Evolutionary conservation across 2,329 filamentous ascomycete genomes (phyloP).

Genomic region (Elsinoe batatas): DNA sequence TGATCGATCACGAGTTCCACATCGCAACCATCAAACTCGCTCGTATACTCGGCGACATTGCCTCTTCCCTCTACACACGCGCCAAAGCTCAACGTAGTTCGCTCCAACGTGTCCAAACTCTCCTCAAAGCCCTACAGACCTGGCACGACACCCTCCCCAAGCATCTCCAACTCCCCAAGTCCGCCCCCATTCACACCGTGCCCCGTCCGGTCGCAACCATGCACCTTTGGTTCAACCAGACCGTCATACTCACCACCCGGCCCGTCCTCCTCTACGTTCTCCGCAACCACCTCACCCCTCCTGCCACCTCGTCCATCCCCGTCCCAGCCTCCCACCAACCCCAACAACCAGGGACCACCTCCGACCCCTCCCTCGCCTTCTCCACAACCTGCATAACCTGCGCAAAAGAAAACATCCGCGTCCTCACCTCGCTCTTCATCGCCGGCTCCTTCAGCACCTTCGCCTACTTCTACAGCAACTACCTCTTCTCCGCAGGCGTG

Average conservation of each 20-base stretch:
- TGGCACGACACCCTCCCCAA: slow-evolving; percentile 30
- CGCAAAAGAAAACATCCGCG: slow-evolving; percentile 35
- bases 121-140: slow-evolving; percentile 28
- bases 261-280: slow-evolving; percentile 28
- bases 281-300: slow-evolving; percentile 17
- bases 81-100: slow-evolving; percentile 24
- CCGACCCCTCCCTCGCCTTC: slow-evolving; percentile 16
- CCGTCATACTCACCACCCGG: slow-evolving; percentile 26
- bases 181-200: slow-evolving; percentile 18
- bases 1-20: slow-evolving; percentile 32
- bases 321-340: slow-evolving; percentile 5
- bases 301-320: too few species aligned
- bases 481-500: slow-evolving; percentile 38
- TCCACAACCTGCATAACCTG: slow-evolving; percentile 34
- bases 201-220: slow-evolving; percentile 26
- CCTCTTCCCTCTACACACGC: slow-evolving; percentile 24
- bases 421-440: slow-evolving; percentile 38
- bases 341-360: too few species aligned
- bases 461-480: slow-evolving; percentile 40
- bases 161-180: slow-evolving; percentile 26
- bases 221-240: slow-evolving; percentile 28
- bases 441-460: slow-evolving; percentile 39
- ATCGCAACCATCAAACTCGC: slow-evolving; percentile 33
- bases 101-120: slow-evolving; percentile 29
- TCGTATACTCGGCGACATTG: slow-evolving; percentile 22